These are phyloP conservation scores for Arabidopsis suecica DNA, from an alignment of 345 rosid species.

Conservation along the genomic window DNA sequence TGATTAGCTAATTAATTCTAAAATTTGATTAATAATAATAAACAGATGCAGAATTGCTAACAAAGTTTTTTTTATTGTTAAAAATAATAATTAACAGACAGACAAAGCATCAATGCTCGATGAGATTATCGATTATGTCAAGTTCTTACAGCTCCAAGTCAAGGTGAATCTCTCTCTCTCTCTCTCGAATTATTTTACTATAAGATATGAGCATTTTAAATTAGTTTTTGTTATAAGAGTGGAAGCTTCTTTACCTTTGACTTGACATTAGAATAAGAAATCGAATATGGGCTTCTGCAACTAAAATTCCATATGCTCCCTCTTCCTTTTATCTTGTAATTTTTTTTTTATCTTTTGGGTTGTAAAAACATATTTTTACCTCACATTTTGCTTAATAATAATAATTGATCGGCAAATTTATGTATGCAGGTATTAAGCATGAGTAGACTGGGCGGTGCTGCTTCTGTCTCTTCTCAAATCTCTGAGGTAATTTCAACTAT, in stretches of 20 bases:
- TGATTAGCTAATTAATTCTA: conserved; percentile 34
- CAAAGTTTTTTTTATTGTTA: conserved; percentile 21
- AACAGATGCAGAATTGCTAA: conserved; percentile 25
- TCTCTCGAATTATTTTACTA: background rate
- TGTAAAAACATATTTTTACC: background rate
- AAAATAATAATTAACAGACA: conserved; percentile 68
- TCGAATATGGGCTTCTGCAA: conserved; percentile 35
- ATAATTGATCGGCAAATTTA: background rate
- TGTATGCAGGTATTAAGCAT: conserved; percentile 81
- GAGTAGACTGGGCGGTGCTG: conserved; percentile 95
- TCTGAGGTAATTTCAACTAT: conserved; percentile 63
- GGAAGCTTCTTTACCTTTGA: conserved; percentile 40
- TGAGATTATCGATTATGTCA: conserved; percentile 99
- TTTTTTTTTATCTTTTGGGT: conserved; percentile 23
- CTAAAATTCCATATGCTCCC: conserved; percentile 46
- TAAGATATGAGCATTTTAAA: background rate
- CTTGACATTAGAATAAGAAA: conserved; percentile 47
- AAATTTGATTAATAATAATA: background rate
- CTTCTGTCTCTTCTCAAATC: conserved; percentile 82
- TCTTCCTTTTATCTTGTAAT: background rate
- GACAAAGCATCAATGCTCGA: conserved; percentile 99
- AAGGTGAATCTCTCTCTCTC: conserved; percentile 59
- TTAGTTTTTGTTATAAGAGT: background rate
- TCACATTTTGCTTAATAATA: background rate
- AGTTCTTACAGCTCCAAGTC: conserved; percentile 99